Percentiles rank a stretch among this genome's conserved stretches.
These are phyloP conservation scores for Penicillium sp. DNA, from an alignment of 2,329 filamentous ascomycete species.

Conservation along the genomic window DNA sequence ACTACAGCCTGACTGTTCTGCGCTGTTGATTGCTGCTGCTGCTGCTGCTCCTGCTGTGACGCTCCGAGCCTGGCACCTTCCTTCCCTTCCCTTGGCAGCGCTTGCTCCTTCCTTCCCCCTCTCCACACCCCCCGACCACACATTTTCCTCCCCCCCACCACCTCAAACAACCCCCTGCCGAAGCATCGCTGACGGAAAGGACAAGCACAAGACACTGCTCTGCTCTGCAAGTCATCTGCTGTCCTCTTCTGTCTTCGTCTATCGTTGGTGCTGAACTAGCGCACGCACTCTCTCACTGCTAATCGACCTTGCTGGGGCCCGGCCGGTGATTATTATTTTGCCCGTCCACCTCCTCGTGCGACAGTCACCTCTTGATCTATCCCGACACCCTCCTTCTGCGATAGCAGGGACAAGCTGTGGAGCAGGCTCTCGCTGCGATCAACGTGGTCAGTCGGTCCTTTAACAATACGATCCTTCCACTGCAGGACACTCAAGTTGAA, in stretches of 20 bases:
- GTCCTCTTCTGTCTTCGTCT: not conserved
- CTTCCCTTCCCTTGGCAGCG: constrained; percentile 2
- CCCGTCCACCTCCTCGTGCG: not conserved
- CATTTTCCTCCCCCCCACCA: constrained; percentile 4
- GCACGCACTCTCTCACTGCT: not conserved
- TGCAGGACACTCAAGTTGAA: constrained; percentile 2
- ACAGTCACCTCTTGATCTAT: not conserved
- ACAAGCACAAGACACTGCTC: not conserved
- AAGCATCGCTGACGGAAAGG: not conserved
- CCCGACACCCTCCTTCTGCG: not conserved
- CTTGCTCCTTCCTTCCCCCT: not conserved
- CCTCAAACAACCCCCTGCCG: not conserved
- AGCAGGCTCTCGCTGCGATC: constrained; percentile 5
- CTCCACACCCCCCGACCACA: constrained; percentile 6
- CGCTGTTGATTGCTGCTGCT: not conserved
- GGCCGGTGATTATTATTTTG: constrained; percentile 3
- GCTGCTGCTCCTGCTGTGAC: not conserved
- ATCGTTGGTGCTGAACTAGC: not conserved
- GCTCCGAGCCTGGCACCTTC: no score
- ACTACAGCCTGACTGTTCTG: not conserved
- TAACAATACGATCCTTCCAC: not conserved
- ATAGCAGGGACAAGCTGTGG: not conserved
- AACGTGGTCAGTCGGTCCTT: not conserved
- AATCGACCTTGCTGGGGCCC: not conserved
- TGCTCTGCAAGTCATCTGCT: not conserved